Conservation (phyloP, 1,139 yeast genomes). For the Pneumocystis wakefieldiae region DNA sequence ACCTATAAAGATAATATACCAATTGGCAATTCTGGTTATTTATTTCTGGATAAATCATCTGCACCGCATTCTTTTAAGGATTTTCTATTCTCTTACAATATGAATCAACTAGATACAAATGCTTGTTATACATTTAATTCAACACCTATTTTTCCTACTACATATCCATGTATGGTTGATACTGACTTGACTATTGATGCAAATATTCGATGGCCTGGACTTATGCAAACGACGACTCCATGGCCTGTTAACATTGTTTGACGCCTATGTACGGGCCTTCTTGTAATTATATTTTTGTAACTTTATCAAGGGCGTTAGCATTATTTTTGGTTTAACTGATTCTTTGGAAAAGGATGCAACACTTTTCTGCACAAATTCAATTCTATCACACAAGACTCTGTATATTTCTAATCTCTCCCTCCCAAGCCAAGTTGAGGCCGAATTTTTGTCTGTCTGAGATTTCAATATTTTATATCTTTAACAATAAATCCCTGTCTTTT, state of each 20-base stretch:
- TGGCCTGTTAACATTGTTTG: background rate
- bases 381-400: too few relatives aligned
- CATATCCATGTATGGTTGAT: background rate
- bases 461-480: too few relatives aligned
- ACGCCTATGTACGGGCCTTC: background rate
- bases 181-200: background rate
- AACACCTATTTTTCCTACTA: background rate
- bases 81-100: background rate
- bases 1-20: background rate
- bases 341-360: too few relatives aligned
- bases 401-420: too few relatives aligned
- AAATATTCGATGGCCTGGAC: background rate
- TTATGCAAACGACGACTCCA: background rate
- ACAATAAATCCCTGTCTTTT: too few relatives aligned
- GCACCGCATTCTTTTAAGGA: background rate
- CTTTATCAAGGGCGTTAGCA: too few relatives aligned
- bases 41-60: background rate
- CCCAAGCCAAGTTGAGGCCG: too few relatives aligned
- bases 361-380: too few relatives aligned
- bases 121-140: background rate
- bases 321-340: too few relatives aligned
- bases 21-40: background rate
- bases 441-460: too few relatives aligned
- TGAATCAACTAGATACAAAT: background rate
- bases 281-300: too few relatives aligned